Conservation (phyloP, 2,329 filamentous ascomycete genomes). For the Pseudocercospora cruenta region DNA sequence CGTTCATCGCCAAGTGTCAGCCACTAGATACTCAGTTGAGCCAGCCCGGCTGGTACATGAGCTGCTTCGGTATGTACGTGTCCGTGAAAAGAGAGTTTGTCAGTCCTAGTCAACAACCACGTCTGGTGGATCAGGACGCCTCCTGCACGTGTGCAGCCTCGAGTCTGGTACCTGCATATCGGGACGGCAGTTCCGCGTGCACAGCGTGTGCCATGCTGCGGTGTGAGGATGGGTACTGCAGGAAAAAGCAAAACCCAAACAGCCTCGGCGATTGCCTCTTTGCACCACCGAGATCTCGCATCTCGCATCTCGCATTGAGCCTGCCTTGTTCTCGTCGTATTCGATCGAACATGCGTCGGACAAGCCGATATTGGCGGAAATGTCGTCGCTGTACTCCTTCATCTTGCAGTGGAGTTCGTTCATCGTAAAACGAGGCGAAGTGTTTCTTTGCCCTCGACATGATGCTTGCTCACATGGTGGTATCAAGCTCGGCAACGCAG, state of each 20-base stretch:
- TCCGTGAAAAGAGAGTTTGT: background rate
- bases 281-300: slow-evolving; percentile 2
- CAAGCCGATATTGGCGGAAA: slow-evolving; percentile 6
- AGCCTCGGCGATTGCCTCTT: background rate
- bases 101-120: background rate
- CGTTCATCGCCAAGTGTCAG: background rate
- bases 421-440: background rate
- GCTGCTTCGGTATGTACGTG: background rate
- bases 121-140: background rate
- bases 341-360: background rate
- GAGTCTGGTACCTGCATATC: slow-evolving; percentile 20
- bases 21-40: background rate
- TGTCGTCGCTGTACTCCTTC: background rate
- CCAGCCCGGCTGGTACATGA: background rate
- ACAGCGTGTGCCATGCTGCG: slow-evolving; percentile 13
- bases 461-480: background rate
- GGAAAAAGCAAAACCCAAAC: background rate
- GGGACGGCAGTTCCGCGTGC: slow-evolving; percentile 4
- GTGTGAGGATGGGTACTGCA: background rate
- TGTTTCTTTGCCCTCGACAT: background rate
- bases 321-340: background rate
- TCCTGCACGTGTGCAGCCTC: background rate
- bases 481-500: background rate
- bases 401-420: background rate
- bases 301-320: slow-evolving; percentile 5